These are phyloP conservation scores for Diaporthe citriasiana DNA, from an alignment of 2,329 filamentous ascomycete species.

Conservation along the genomic window DNA sequence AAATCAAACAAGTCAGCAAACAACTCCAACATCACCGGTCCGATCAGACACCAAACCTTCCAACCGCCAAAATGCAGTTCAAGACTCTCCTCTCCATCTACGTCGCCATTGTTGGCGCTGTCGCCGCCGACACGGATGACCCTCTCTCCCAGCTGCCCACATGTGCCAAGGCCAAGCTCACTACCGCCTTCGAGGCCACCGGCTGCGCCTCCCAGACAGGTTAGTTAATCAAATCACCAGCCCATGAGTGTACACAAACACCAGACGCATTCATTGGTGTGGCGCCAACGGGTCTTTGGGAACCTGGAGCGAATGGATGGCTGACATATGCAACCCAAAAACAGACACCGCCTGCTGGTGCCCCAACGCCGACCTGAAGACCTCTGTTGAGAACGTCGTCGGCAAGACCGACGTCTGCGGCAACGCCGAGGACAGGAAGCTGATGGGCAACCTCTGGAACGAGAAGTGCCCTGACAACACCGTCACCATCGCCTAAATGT, in stretches of 20 bases:
- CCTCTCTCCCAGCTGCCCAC: background rate
- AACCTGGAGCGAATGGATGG: background rate
- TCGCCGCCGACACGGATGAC: background rate
- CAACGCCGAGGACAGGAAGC: slow-evolving; percentile 1
- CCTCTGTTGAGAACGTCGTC: background rate
- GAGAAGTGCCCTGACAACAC: slow-evolving; percentile 10
- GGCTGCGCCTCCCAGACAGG: slow-evolving; percentile 21
- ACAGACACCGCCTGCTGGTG: slow-evolving; percentile 23
- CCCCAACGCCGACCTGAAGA: background rate
- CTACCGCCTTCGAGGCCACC: background rate
- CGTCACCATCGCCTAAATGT: background rate
- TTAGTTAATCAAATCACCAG: background rate
- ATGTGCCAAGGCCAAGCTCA: slow-evolving; percentile 17
- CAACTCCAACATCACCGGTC: background rate
- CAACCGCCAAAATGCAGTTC: slow-evolving; percentile 22
- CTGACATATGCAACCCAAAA: background rate
- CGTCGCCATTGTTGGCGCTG: slow-evolving; percentile 7
- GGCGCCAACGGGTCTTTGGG: no score
- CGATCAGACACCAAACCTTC: background rate
- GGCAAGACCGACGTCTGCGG: background rate
- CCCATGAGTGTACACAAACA: background rate
- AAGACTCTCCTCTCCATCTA: slow-evolving; percentile 9
- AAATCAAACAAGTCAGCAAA: background rate
- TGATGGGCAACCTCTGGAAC: slow-evolving; percentile 1
- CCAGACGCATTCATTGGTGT: background rate